Evolutionary conservation across 2,329 filamentous ascomycete genomes (phyloP), one percentile per base, ranked within the genome.

Genomic region (Myriosclerotinia curreyana): DNA sequence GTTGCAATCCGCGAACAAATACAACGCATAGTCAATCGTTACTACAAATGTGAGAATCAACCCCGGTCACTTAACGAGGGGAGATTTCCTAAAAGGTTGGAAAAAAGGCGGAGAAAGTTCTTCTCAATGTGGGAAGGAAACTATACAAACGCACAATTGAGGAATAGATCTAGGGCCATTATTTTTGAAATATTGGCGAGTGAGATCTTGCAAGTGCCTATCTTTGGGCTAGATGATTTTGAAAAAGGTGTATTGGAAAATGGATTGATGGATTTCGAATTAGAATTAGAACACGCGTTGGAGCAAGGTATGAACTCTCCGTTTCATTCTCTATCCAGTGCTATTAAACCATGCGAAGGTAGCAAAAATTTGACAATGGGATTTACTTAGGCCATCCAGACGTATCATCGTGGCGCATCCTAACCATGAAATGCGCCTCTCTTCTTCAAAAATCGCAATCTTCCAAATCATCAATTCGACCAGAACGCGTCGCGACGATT

Each of bases 331-430:
- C 12, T 28, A 31, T 34, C 20, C 0, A 42, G n/a, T 59, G 38
- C 17, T 6, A 22, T 38, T 17, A 17, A 15, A 44, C 22, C 17
- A 17, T 40, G 14, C 42, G 40, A 22, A 22, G 9, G 40, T 49
- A 56, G 38, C 7, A 38, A 55, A 28, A 52, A 3, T 8, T 40
- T 58, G 42, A 58, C 40, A 36, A 22, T 12, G 14, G 14, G 11
- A 20, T 17, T 42, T 22, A 36, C 5, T 40, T 31, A 58, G 54
- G 28, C 20, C 22, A 50, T 22, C n/a, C 40, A 3, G 62, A 66
- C 14, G 46, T 65, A 20, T 38, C 51, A 1, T 60, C 66, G 31
- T 66, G 66, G 66, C 64, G 65, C 60, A 54, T 51, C 9, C 60
- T 28, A 20, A 64, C 60, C 42, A 60, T 64, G 36, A 56, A 50